Percentiles rank a stretch among this genome's conserved stretches.
These are phyloP conservation scores for Mesembryanthemum crystallinum DNA, from an alignment of 148 eudicot species.

Conservation along the genomic window DNA sequence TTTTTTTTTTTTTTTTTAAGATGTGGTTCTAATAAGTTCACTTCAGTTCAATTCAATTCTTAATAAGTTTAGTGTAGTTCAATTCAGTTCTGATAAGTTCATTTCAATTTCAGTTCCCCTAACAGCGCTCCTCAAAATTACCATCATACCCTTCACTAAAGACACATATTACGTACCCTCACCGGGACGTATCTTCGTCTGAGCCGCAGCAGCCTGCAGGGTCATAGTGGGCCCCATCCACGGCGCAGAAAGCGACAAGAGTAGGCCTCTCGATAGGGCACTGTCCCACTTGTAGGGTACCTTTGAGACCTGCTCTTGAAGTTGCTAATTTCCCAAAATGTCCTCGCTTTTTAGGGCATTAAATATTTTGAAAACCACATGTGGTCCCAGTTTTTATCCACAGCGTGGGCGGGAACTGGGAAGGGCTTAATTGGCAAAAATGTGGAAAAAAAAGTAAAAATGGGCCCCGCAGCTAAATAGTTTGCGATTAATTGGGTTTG, in stretches of 20 bases:
- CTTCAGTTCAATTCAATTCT: too few species aligned
- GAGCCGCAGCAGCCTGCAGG: background rate
- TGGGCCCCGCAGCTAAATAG: too few species aligned
- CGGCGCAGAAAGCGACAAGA: slow-evolving; percentile 19
- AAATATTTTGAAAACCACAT: background rate
- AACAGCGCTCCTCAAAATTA: too few species aligned
- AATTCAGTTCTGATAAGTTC: too few species aligned
- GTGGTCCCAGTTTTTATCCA: slow-evolving; percentile 3
- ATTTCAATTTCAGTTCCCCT: too few species aligned
- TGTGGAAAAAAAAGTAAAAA: too few species aligned
- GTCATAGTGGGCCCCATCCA: slow-evolving; percentile 5
- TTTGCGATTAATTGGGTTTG: too few species aligned
- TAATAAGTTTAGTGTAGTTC: too few species aligned
- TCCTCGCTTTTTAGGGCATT: background rate
- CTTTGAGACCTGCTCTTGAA: too few species aligned
- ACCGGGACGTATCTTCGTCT: background rate
- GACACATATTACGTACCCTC: too few species aligned
- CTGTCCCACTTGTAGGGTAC: slow-evolving; percentile 6
- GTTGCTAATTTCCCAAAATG: background rate
- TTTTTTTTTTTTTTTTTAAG: too few species aligned
- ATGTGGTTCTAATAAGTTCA: too few species aligned
- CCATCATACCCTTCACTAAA: background rate
- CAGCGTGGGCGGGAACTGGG: background rate
- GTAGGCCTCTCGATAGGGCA: slow-evolving; percentile 4
- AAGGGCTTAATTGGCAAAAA: background rate